A percentile compares a stretch with the other conserved stretches of the same genome.
Conservation (phyloP, 129 eudicot species). For the Flaveria linearis region DNA sequence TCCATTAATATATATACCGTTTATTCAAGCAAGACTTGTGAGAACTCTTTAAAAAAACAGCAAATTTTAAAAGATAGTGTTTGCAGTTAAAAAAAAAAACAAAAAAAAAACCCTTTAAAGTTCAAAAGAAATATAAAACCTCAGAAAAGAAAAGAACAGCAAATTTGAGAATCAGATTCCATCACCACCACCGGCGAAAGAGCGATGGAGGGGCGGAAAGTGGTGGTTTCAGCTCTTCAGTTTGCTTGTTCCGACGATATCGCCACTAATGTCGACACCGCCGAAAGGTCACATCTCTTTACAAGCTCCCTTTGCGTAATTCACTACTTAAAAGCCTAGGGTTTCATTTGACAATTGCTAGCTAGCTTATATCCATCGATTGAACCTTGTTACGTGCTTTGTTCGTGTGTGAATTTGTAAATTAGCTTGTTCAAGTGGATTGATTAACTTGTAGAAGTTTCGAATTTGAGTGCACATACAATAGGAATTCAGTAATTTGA, state of each 20-base stretch:
- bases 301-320: background rate
- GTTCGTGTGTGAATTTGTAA: background rate
- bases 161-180: conserved; percentile 5
- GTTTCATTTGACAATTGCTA: conserved; percentile 2
- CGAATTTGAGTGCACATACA: conserved; percentile 18
- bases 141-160: too few relatives aligned
- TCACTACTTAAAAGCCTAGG: conserved; percentile 15
- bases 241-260: conserved; percentile 88
- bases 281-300: conserved; percentile 61
- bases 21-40: too few relatives aligned
- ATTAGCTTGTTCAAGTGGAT: background rate
- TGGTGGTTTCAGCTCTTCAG: conserved; percentile 82
- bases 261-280: conserved; percentile 62
- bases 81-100: too few relatives aligned
- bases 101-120: too few relatives aligned
- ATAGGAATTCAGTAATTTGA: background rate
- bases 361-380: background rate
- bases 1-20: too few relatives aligned
- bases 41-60: too few relatives aligned
- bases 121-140: too few relatives aligned
- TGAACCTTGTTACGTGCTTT: background rate
- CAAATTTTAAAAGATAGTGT: too few relatives aligned
- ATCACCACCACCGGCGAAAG: conserved; percentile 13
- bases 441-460: conserved; percentile 10
- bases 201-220: conserved; percentile 53